Evolutionary conservation across 345 rosid species (phyloP).

Genomic region (Anastatica hierochuntica): DNA sequence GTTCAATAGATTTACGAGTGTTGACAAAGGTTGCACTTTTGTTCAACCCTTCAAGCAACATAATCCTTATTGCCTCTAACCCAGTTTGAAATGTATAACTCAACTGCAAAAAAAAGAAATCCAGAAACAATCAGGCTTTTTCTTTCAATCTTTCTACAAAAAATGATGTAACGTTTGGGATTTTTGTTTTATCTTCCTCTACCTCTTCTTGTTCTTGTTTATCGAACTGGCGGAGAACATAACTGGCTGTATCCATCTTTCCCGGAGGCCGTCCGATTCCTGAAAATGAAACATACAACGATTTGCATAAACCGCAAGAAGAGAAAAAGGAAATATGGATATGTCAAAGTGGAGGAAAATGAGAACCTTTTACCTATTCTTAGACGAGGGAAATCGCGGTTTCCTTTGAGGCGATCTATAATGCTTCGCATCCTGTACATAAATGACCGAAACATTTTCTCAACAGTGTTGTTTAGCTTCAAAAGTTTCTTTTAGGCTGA

Average conservation of each 20-base stretch:
- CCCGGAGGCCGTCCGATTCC: conserved; percentile 98
- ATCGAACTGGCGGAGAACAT: conserved; percentile 64
- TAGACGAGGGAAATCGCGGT: conserved; percentile 83
- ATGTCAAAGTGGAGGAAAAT: not conserved
- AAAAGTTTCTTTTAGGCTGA: not conserved
- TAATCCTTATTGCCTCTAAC: conserved; percentile 56
- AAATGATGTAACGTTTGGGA: not conserved
- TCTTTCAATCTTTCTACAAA: not conserved
- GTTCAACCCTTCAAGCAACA: conserved; percentile 58
- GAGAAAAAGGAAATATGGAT: not conserved
- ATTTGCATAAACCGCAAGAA: not conserved
- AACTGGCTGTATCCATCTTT: conserved; percentile 66
- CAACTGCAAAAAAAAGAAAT: conserved; percentile 45
- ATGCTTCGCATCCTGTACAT: conserved; percentile 75
- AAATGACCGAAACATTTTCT: not conserved
- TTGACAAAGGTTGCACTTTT: conserved; percentile 87
- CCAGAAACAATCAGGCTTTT: not conserved
- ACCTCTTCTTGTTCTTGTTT: conserved; percentile 80
- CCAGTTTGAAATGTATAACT: conserved; percentile 64
- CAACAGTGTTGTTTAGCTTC: not conserved
- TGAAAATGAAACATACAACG: conserved; percentile 17
- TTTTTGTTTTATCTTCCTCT: conserved; percentile 8
- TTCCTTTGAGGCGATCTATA: conserved; percentile 84
- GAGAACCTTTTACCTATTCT: conserved; percentile 58
- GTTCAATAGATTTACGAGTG: conserved; percentile 51